Conservation (phyloP, 23 red algal species). For the Cyanidium caldarium region DNA sequence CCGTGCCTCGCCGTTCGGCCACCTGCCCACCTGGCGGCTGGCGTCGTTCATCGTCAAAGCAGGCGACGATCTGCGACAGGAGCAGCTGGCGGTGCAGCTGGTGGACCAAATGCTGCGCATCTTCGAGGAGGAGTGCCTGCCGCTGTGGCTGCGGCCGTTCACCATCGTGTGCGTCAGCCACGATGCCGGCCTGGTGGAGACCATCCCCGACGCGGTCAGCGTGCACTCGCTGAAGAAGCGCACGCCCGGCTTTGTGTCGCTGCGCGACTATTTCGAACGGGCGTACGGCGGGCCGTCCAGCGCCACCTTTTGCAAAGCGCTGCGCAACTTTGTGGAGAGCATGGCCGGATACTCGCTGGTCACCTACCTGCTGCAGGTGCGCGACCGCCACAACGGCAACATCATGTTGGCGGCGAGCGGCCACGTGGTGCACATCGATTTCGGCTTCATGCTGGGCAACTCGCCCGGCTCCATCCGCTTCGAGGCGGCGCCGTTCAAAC, state of each 20-base stretch:
- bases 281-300: constrained; percentile 61
- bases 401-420: constrained; percentile 78
- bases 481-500: constrained; percentile 94
- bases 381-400: constrained; percentile 97
- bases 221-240: constrained; percentile 77
- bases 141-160: constrained; percentile 71
- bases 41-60: constrained; percentile 89
- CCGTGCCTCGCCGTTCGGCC: constrained; percentile 36
- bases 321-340: constrained; percentile 72
- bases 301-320: constrained; percentile 42
- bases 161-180: constrained; percentile 59
- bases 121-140: constrained; percentile 40
- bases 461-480: constrained; percentile 96
- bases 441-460: constrained; percentile 95
- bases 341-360: constrained; percentile 96
- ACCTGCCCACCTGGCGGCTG: constrained; percentile 62
- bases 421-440: constrained; percentile 90
- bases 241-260: constrained; percentile 50
- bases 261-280: constrained; percentile 83
- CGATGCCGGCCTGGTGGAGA: constrained; percentile 83
- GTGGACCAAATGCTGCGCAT: constrained; percentile 73
- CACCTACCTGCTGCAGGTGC: constrained; percentile 76
- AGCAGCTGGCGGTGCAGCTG: constrained; percentile 83
- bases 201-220: constrained; percentile 50
- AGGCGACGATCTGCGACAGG: constrained; percentile 83